Base-by-base conservation (phyloP, 1,284 basidiomycete genomes). In the Rhodotorula sp. region DNA sequence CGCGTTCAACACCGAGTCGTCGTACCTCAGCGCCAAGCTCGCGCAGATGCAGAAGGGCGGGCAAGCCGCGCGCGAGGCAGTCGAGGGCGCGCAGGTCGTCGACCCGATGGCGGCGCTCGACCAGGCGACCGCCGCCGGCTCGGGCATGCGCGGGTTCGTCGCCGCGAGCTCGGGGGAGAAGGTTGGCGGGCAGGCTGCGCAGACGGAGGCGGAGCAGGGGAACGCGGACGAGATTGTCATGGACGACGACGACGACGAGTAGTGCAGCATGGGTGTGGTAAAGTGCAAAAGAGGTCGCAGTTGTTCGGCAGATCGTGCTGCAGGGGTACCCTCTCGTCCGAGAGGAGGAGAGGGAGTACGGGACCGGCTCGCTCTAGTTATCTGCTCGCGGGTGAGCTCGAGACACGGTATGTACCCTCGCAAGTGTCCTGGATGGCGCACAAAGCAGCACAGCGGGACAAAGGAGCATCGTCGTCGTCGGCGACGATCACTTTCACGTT, bases 1-100 rank as follows among this genome's bases (percentile, higher is more conserved):
- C 51, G 92, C 94, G 79, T 99, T 95, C 86, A 98, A 99, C 82
- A 99, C 97, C 17, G 95, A 98, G 79, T 89, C 90, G 54, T 80
- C 81, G 41, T 81, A 83, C 77, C 77, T 83, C 67, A 77, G 80
- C 17, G 81, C 82, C n/a, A 79, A 81, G 74, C 74, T 66, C 21
- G 55, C 60, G 50, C 70, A 61, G 48, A 67, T 65, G 59, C 72
- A 68, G 50, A 64, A 44, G 9, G 61, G 51, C 59, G 58, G 56
- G 12, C 56, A 72, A 27, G 44, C 66, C 15, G 73, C 70, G 34
- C 54, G 67, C 25, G 72, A 71, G 19, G 72, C 71, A 8, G 67
- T 67, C 36, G 41, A 70, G 9, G 66, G 66, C 1, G 72, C 48
- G 1, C 57, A 53, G 25, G 69, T 58, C 25, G 70, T 67, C 58